Base-by-base conservation (phyloP, 176 grass and related monocot genomes). In the Bolboschoenus planiculmis region DNA sequence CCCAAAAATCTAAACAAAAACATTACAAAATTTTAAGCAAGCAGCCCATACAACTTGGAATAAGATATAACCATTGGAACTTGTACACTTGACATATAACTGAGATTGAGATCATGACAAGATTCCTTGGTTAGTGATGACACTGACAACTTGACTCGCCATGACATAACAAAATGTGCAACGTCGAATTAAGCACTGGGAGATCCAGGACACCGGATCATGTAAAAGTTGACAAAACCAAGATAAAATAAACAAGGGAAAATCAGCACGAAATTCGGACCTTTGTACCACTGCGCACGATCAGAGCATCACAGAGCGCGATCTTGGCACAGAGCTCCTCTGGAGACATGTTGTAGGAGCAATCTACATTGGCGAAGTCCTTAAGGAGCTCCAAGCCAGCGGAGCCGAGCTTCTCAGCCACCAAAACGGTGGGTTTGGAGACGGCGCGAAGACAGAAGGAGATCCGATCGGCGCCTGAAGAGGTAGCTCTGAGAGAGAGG, bases 261-360 rank as follows among this genome's bases (percentile, higher is more conserved):
- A 60, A 60, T 4, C 5, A 60, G 2, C 9, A 23, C 10, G 30
- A 63, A 14, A 31, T 14, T 33, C 27, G 65, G 0, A 96, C 93
- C 93, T 97, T 97, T 59, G 93, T 93, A 1, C 88, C 93, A 0
- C 90, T 93, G 20, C 90, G 87, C 64, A 97, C 93, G 85, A 97
- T 88, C 70, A 97, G 91, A 39, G 93, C 93, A 79, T 97, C 93
- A 78, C 86, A 97, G 80, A 93, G 93, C 35, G 87, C 80, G 90
- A 93, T 88, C 88, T 97, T 97, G 83, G 93, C 84, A 81, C 90
- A 86, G 83, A 97, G 90, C 47, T 97, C 93, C 79, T 97, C 93
- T 40, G 87, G 93, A 39, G 88, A 86, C 67, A 97, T 82, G 44
- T 91, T 88, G 62, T 97, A 97, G 79, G 93, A 91, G 90, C 93